phyloP scores from a whole-genome alignment of 2,329 filamentous ascomycete species.

The Sporothrix mexicana region DNA sequence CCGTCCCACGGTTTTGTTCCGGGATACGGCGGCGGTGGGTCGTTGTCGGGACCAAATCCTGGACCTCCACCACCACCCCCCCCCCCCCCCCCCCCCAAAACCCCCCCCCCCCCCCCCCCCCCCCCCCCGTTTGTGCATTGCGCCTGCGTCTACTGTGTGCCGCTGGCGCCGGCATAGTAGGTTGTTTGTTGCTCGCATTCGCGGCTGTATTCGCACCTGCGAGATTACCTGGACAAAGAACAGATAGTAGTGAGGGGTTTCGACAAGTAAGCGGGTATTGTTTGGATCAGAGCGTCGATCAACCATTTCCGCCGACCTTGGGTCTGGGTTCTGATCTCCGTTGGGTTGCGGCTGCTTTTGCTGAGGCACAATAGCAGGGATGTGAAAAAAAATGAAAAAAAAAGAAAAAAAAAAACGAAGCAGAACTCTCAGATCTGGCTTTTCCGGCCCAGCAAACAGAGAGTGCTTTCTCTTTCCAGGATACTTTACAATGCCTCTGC shows the following conservation, averaged over 20 bases:
- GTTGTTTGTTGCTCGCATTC: not conserved
- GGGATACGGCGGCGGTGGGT: conserved; percentile 62
- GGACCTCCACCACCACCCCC: conserved; percentile 48
- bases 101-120: no score
- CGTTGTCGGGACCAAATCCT: conserved; percentile 45
- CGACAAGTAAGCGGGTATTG: not conserved
- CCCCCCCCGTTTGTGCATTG: conserved; percentile 7
- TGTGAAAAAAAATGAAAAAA: not conserved
- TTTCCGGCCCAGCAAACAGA: not conserved
- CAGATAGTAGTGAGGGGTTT: not conserved
- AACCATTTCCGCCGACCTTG: conserved; percentile 1
- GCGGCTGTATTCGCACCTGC: not conserved
- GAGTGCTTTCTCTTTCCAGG: not conserved
- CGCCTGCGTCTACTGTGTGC: not conserved
- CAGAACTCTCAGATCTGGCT: no score
- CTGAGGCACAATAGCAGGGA: not conserved
- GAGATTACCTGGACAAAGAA: no score
- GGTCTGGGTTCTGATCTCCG: not conserved
- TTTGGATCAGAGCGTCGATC: not conserved
- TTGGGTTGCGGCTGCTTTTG: not conserved
- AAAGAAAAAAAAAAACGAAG: not conserved
- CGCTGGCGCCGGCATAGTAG: not conserved
- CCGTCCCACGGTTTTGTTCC: conserved; percentile 47
- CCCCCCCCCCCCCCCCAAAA: conserved; percentile 50
- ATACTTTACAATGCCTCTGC: not conserved